Evolutionary conservation across 2,329 filamentous ascomycete genomes (phyloP).

Genomic region (Aspergillus ochraceus): DNA sequence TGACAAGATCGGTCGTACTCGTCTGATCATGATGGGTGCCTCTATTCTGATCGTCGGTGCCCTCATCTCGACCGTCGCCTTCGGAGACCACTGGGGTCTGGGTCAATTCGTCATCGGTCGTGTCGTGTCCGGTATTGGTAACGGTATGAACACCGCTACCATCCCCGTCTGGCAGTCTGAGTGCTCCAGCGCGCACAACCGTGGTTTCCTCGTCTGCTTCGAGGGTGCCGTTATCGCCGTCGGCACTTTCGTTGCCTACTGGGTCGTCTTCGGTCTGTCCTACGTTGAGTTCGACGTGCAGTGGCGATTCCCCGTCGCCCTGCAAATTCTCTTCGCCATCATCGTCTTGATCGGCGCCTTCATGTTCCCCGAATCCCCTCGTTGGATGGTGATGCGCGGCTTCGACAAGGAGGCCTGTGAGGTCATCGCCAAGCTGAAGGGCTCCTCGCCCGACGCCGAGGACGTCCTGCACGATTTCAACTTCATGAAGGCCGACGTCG

Average conservation of each 20-base stretch:
- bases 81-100: slow-evolving; percentile 25
- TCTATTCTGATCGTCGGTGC: slow-evolving; percentile 45
- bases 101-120: slow-evolving; percentile 44
- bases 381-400: slow-evolving; percentile 55
- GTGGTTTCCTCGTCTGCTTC: slow-evolving; percentile 36
- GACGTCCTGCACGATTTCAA: slow-evolving; percentile 28
- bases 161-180: slow-evolving; percentile 44
- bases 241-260: slow-evolving; percentile 36
- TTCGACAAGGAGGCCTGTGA: slow-evolving; percentile 47
- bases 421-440: slow-evolving; percentile 44
- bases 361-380: slow-evolving; percentile 53
- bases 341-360: slow-evolving; percentile 21
- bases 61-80: slow-evolving; percentile 27
- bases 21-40: slow-evolving; percentile 55
- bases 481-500: slow-evolving; percentile 49
- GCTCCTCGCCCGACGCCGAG: slow-evolving; percentile 35
- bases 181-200: slow-evolving; percentile 32
- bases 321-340: slow-evolving; percentile 47
- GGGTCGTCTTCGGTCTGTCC: slow-evolving; percentile 36
- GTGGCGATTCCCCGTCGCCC: slow-evolving; percentile 49
- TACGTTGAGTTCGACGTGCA: slow-evolving; percentile 32
- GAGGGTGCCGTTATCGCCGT: slow-evolving; percentile 35
- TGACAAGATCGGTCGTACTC: slow-evolving; percentile 34
- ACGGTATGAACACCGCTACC: slow-evolving; percentile 39
- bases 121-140: slow-evolving; percentile 40